Conservation (phyloP, 176 grass and related monocot genomes). For the Canna indica region DNA sequence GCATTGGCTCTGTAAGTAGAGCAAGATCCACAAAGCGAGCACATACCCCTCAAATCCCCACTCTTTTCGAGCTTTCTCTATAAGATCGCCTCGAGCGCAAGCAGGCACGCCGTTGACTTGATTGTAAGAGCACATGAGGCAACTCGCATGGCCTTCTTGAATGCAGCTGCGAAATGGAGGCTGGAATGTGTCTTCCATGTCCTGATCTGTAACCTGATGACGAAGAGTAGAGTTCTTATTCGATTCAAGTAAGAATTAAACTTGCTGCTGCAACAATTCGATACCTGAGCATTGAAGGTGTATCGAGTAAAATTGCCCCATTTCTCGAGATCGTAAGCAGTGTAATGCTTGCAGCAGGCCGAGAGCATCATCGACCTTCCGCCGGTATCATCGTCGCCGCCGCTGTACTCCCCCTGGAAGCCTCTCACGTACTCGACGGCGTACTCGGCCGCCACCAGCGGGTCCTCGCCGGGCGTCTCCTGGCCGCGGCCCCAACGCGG, state of each 20-base stretch:
- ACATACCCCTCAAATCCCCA: slow-evolving; percentile 85
- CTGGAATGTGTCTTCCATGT: slow-evolving; percentile 81
- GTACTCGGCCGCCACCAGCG: slow-evolving; percentile 47
- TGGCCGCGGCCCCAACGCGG: slow-evolving; percentile 82
- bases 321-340: slow-evolving; percentile 85
- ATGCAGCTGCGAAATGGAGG: slow-evolving; percentile 94
- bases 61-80: slow-evolving; percentile 63
- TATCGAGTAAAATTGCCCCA: slow-evolving; percentile 55
- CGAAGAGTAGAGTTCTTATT: neutral
- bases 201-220: slow-evolving; percentile 68
- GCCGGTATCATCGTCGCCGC: neutral
- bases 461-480: slow-evolving; percentile 92
- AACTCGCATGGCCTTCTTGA: slow-evolving; percentile 73
- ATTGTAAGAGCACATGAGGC: slow-evolving; percentile 95
- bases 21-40: slow-evolving; percentile 7
- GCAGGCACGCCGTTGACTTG: slow-evolving; percentile 76
- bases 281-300: slow-evolving; percentile 80
- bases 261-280: neutral
- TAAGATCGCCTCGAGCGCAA: slow-evolving; percentile 62
- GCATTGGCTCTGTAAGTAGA: neutral
- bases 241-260: neutral
- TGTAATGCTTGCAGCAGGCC: slow-evolving; percentile 88
- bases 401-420: slow-evolving; percentile 48
- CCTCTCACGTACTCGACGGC: slow-evolving; percentile 71
- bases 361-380: slow-evolving; percentile 57